Base-by-base conservation (phyloP, 2,329 filamentous ascomycete species). In the Xylaria sp. region DNA sequence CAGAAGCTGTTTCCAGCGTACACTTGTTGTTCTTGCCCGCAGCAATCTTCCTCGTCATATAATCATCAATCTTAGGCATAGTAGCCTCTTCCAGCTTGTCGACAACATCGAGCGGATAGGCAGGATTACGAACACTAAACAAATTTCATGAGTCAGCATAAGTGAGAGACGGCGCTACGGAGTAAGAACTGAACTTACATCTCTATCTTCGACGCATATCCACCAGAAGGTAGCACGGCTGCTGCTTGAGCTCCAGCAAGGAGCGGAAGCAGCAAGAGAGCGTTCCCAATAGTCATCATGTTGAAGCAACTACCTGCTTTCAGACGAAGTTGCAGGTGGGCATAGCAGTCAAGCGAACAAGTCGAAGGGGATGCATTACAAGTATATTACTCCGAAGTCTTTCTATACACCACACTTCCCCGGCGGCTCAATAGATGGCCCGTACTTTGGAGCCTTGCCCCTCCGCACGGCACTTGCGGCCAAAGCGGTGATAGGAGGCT, bases 51-150 rank as follows among this genome's bases (percentile, higher is more conserved):
- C 71, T 70, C 1, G 66, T 55, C 67, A 78, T 20, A 56, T 66
- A 78, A 1, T 58, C 75, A 5, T 77, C 75, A 23, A 78, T 66
- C 69, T 76, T 78, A 23, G 73, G 72, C 73, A 78, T 77, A 3
- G 72, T 76, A 28, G 69, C 73, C 66, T 76, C 75, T 65, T 76
- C 76, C 3, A 78, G 60, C 66, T 75, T 72, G 62, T 78, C 77
- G 51, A 78, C 77, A 13, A 72, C 73, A 70, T 78, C 77, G 52
- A 76, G 75, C 1, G 76, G 75, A 66, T 77, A 78, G 62, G 32
- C 56, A 18, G 75, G 76, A 63, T 78, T 78, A 34, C 76, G 76
- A 57, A 72, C 44, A 20, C 74, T 75, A 56, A 18, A 63, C 12
- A 9, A 32, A 64, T 63, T 12, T 5, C 5, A 69, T 60, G 3